Conservation (phyloP, 768 basidiomycete genomes). For the Leccinum rimulosum region DNA sequence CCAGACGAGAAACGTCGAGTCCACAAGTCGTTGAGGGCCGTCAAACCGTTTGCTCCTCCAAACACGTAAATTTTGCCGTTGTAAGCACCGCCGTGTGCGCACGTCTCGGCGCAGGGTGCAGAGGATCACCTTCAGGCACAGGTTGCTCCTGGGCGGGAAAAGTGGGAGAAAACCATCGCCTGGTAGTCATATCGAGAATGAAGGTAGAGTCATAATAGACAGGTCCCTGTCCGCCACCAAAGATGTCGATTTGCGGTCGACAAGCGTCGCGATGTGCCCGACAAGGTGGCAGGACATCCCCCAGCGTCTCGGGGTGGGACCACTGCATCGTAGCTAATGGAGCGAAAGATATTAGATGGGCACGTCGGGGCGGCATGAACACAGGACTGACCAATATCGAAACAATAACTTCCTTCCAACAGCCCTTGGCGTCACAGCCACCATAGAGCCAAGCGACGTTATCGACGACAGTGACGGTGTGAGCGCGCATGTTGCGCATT, state of each 20-base stretch:
- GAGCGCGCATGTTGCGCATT: constrained; percentile 70
- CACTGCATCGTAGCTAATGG: constrained; percentile 82
- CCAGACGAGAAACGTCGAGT: constrained; percentile 63
- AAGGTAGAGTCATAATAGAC: constrained; percentile 82
- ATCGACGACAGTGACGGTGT: constrained; percentile 82
- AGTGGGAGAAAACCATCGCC: constrained; percentile 60
- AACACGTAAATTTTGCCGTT: constrained; percentile 77
- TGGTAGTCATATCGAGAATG: constrained; percentile 74
- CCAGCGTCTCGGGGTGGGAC: constrained; percentile 72
- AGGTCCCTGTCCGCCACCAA: constrained; percentile 84
- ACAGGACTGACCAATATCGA: constrained; percentile 67
- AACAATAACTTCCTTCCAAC: constrained; percentile 78
- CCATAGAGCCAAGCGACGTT: constrained; percentile 85
- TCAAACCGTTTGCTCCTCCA: constrained; percentile 90
- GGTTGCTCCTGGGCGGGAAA: constrained; percentile 21
- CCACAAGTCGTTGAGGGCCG: constrained; percentile 91
- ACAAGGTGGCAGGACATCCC: constrained; percentile 79
- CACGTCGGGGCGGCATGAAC: neutral
- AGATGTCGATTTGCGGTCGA: constrained; percentile 77
- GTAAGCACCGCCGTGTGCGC: constrained; percentile 86
- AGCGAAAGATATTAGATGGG: neutral
- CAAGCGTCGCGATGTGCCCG: constrained; percentile 81
- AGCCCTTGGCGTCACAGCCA: constrained; percentile 80
- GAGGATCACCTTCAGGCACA: constrained; percentile 9
- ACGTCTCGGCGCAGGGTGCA: constrained; percentile 64